phyloP scores from a whole-genome alignment of 805 yeast genomes.

The Dipodascus geniculatus region DNA sequence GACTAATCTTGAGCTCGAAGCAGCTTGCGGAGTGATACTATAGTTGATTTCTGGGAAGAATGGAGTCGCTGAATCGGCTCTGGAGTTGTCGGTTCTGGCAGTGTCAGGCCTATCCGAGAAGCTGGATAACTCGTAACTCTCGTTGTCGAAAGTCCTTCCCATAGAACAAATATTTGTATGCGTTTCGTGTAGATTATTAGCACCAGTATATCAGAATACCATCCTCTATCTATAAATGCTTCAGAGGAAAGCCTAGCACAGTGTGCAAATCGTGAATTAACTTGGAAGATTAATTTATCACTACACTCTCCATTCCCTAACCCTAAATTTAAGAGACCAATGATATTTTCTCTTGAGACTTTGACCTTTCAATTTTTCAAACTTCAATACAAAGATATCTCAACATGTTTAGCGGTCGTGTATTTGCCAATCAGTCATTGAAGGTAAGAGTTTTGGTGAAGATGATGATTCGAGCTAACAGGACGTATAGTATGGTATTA shows the following conservation, averaged over 20 bases:
- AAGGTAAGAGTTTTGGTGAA: background rate
- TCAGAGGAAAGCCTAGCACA: too few relatives aligned
- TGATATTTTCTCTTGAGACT: background rate
- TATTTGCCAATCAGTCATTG: background rate
- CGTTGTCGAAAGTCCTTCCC: too few relatives aligned
- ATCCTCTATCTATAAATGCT: too few relatives aligned
- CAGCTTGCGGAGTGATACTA: background rate
- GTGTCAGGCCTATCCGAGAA: too few relatives aligned
- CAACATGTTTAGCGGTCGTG: background rate
- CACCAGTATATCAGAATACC: too few relatives aligned
- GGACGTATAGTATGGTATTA: constrained; percentile 1
- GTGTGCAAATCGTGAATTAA: too few relatives aligned
- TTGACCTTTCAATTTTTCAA: background rate
- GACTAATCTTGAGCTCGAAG: background rate
- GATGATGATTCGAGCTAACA: background rate
- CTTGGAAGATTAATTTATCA: too few relatives aligned
- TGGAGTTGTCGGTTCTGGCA: background rate
- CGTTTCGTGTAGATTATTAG: too few relatives aligned
- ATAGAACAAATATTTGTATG: too few relatives aligned
- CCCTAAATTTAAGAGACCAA: background rate
- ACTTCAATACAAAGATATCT: background rate
- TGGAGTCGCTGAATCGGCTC: background rate
- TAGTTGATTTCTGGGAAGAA: constrained; percentile 1
- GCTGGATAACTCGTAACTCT: too few relatives aligned
- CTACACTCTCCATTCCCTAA: too few relatives aligned